Base-by-base conservation (phyloP, 768 basidiomycete species). In the Boletus reticulatus region DNA sequence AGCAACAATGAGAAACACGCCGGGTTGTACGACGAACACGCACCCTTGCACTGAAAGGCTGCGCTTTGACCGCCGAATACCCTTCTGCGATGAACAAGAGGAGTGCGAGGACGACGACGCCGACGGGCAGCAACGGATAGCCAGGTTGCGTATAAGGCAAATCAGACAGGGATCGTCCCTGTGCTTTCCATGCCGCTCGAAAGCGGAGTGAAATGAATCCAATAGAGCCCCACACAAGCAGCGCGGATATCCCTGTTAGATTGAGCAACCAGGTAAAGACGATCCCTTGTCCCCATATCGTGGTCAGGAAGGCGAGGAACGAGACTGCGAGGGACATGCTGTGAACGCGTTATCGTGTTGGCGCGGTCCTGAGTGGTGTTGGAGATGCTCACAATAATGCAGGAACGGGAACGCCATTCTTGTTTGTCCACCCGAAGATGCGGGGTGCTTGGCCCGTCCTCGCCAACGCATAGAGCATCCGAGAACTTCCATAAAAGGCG, bases 211-310 rank as follows among this genome's bases (percentile, higher is more conserved):
- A 81, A 34, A 82, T 82, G 32, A 74, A 17, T 10, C 77, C 79
- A 55, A 86, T 82, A 29, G 80, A 78, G 24, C 78, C 80, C 86
- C 87, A 89, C 41, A 85, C 84, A 55, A 88, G 77, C 47, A 89
- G 72, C 2, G 84, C 82, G 2, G 82, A 85, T 43, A 88, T 82
- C 41, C 87, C 85, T 9, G 82, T 83, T 49, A 87, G 72, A 59
- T 85, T 83, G 48, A 85, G 71, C 11, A 87, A 73, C 86, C 81
- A 82, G 2, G 76, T 78, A 59, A 84, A 83, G 41, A 79, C 80
- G 52, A 80, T 64, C 13, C 80, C 80, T 44, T 77, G 73, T 16
- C 82, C 79, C 82, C 82, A 84, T 56, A 84, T 79, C 6, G 81
- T 81, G 6, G 84, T 80, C 41, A 82, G 63, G 69, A 82, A 84